Conservation (phyloP, 148 eudicot species). For the Persicaria tinctoria region DNA sequence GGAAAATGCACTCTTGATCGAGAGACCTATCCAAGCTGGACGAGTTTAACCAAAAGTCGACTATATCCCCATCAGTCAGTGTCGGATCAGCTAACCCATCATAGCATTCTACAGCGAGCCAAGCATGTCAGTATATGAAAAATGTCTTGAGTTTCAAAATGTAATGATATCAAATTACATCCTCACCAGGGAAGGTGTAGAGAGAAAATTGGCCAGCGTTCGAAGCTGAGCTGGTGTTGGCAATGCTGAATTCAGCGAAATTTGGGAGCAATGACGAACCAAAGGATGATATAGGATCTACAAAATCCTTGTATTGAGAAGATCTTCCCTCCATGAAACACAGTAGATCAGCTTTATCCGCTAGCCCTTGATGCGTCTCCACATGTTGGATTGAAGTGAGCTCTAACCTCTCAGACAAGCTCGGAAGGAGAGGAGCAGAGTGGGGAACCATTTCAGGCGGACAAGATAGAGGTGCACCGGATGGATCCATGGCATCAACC, state of each 20-base stretch:
- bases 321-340: background rate
- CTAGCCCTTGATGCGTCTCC: background rate
- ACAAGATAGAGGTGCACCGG: too few species aligned
- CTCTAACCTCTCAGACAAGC: background rate
- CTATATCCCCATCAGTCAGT: background rate
- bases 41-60: background rate
- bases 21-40: background rate
- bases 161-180: background rate
- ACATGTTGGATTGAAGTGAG: slow-evolving; percentile 10
- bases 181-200: background rate
- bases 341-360: background rate
- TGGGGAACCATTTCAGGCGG: background rate
- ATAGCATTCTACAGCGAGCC: background rate
- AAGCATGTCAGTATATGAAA: background rate
- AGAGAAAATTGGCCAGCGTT: background rate
- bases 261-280: too few species aligned
- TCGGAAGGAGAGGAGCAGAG: background rate
- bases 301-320: too few species aligned
- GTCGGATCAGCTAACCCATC: background rate
- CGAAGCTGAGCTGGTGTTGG: background rate
- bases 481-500: too few species aligned
- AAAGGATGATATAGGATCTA: too few species aligned
- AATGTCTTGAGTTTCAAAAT: background rate
- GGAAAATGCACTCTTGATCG: background rate
- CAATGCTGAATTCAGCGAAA: too few species aligned